phyloP scores from a whole-genome alignment of 75 land plant species.

The Adiantum capillusveneris region DNA sequence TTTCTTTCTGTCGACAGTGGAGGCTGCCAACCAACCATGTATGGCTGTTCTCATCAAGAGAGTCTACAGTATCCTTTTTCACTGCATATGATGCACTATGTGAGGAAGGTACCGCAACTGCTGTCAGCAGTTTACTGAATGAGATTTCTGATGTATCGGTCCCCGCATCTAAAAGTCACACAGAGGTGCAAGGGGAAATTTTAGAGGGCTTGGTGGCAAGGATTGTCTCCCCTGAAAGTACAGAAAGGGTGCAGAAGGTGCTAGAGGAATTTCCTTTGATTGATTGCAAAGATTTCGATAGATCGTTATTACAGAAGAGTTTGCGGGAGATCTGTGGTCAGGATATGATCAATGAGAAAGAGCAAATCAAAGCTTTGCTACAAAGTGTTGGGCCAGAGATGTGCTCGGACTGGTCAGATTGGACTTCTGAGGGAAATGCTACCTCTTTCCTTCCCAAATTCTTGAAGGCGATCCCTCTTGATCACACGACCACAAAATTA shows the following conservation, averaged over 20 bases:
- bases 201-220: constrained; percentile 97
- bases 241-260: constrained; percentile 46
- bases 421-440: constrained; percentile 50
- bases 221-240: constrained; percentile 68
- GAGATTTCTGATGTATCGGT: constrained; percentile 86
- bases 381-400: constrained; percentile 62
- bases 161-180: constrained; percentile 86
- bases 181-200: constrained; percentile 86
- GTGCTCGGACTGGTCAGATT: constrained; percentile 65
- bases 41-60: constrained; percentile 93
- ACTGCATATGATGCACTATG: constrained; percentile 92
- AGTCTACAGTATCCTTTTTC: constrained; percentile 80
- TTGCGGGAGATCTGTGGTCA: constrained; percentile 79
- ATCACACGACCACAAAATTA: constrained; percentile 65
- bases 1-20: constrained; percentile 91
- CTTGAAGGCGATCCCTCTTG: constrained; percentile 68
- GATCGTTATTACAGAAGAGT: constrained; percentile 38
- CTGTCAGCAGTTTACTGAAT: constrained; percentile 71
- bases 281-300: constrained; percentile 39
- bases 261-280: constrained; percentile 50
- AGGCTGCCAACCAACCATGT: constrained; percentile 91
- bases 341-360: constrained; percentile 64
- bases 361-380: constrained; percentile 93
- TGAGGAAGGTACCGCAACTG: constrained; percentile 87
- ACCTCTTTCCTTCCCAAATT: constrained; percentile 59